Evolutionary conservation across 345 rosid species (phyloP), one percentile per base, ranked within the genome.

Genomic region (Gossypium thurberi): DNA sequence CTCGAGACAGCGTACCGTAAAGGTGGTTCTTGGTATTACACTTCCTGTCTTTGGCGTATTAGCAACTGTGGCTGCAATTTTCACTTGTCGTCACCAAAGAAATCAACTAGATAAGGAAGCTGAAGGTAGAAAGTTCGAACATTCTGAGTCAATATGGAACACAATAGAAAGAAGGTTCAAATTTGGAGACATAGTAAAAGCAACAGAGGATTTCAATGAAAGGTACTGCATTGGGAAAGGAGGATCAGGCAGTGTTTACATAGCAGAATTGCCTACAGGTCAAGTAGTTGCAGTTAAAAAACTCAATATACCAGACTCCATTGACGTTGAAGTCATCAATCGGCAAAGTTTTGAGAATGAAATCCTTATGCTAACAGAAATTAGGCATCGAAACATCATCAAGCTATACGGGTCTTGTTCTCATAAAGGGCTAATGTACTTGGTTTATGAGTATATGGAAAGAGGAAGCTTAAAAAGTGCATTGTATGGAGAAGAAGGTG

Each of bases 171-270:
- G 80, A 21, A 81, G 63, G 28, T 82, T 86, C 76, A 82, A 86
- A 44, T 85, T 89, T 52, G 82, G 73, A 23, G 94, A 89, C 33
- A 78, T 89, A 37, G 85, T 62, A 51, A 82, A 80, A 76, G 94
- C 90, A 46, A 86, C 89, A 0, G 76, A 83, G 23, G 82, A 81
- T 61, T 89, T 87, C 69, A 78, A 50, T 18, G 91, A 84, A 33
- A 79, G 69, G 70, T 81, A 74, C 75, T 87, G 89, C 86, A 84
- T 89, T 11, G 91, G 94, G 2, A 84, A 59, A 80, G 94, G 94
- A 52, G 89, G 91, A 50, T 86, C 84, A 21, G 91, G 90, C 56
- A 85, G 74, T 4, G 91, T 87, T 26, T 87, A 89, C 84, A 82
- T 63, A 76, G 94, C 91, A 3, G 63, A 9, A 23, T 48, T 89